Percentiles rank a stretch among this genome's conserved stretches.
phyloP scores from a whole-genome alignment of 495 filamentous ascomycete genomes.

The Penicillium verhagenii region DNA sequence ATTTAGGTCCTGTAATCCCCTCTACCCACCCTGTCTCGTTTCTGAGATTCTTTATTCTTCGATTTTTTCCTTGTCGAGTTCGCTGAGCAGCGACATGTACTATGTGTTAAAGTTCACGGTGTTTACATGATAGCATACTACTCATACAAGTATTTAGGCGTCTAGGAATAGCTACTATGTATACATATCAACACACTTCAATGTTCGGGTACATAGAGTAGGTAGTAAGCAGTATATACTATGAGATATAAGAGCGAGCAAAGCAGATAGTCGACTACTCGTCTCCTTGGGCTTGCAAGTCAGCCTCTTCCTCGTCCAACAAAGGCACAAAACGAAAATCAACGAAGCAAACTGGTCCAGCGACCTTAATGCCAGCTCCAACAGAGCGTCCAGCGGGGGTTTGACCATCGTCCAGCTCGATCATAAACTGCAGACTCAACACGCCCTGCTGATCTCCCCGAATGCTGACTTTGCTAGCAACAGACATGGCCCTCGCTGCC shows the following conservation, averaged over 20 bases:
- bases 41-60: background rate
- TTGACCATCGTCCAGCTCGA: constrained; percentile 59
- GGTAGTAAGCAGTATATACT: too few species aligned
- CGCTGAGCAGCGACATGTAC: background rate
- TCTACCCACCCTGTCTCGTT: background rate
- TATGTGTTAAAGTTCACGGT: background rate
- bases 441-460: constrained; percentile 85
- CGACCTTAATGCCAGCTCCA: constrained; percentile 20
- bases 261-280: constrained; percentile 7
- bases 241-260: background rate
- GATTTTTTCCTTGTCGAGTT: background rate
- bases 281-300: constrained; percentile 27
- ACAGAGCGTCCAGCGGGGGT: constrained; percentile 23
- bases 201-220: too few species aligned
- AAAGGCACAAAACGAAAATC: constrained; percentile 78
- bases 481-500: constrained; percentile 81
- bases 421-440: constrained; percentile 94
- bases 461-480: constrained; percentile 89
- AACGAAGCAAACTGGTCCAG: constrained; percentile 60
- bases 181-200: background rate
- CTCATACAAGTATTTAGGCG: background rate
- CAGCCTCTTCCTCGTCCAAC: constrained; percentile 59
- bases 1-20: constrained; percentile 20
- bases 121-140: background rate
- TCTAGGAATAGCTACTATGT: background rate